Conservation (phyloP, 768 basidiomycete species). For the Mycena indigotica region DNA sequence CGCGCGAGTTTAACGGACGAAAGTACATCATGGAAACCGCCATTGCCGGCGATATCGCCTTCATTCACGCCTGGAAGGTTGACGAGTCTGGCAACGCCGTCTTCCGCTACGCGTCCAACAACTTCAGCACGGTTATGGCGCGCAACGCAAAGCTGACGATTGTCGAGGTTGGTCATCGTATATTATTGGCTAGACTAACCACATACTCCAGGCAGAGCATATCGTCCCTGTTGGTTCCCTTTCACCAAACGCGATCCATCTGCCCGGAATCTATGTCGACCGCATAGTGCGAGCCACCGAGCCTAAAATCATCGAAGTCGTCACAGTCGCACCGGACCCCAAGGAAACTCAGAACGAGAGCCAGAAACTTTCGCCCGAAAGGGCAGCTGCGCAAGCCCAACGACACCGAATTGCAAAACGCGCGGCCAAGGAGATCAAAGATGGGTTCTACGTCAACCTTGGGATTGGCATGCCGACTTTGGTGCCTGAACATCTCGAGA, state of each 20-base stretch:
- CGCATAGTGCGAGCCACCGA: conserved; percentile 79
- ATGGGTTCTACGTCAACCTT: conserved; percentile 86
- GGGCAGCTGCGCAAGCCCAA: conserved; percentile 53
- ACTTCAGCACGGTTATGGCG: conserved; percentile 87
- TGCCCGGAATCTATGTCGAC: conserved; percentile 87
- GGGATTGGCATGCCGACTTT: conserved; percentile 93
- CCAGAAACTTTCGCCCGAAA: conserved; percentile 42
- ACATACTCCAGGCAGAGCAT: conserved; percentile 69
- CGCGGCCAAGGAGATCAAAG: conserved; percentile 86
- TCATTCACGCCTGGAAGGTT: conserved; percentile 89
- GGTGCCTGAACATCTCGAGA: conserved; percentile 75
- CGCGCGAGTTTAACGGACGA: conserved; percentile 75
- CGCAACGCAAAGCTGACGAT: conserved; percentile 88
- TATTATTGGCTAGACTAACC: conserved; percentile 3
- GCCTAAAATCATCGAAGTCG: conserved; percentile 77
- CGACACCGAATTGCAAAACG: conserved; percentile 81
- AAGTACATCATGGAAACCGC: conserved; percentile 82
- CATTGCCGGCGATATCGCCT: conserved; percentile 79
- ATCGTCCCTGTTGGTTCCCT: conserved; percentile 84
- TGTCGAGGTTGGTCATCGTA: conserved; percentile 63
- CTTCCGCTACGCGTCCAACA: conserved; percentile 89
- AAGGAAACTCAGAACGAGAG: conserved; percentile 26
- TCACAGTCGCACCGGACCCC: conserved; percentile 62
- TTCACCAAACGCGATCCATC: conserved; percentile 79
- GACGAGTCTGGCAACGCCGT: conserved; percentile 90